Conservation (phyloP, 805 yeast genomes). For the Komagataella phaffii region DNA sequence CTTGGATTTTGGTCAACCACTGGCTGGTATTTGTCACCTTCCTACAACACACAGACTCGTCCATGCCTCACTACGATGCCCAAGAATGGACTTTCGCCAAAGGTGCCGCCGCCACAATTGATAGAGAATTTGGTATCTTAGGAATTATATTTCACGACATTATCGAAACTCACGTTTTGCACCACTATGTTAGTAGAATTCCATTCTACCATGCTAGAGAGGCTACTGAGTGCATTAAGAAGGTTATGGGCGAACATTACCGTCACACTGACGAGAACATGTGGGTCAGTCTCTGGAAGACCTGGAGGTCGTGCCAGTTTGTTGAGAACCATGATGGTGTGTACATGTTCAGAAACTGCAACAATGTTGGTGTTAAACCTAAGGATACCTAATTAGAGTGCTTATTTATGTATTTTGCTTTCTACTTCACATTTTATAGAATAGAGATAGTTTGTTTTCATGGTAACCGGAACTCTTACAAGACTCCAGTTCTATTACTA, state of each 20-base stretch:
- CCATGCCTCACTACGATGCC: conserved; percentile 44
- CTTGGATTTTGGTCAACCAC: conserved; percentile 48
- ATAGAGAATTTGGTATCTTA: conserved; percentile 45
- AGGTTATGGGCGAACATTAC: conserved; percentile 40
- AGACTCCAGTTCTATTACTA: neutral
- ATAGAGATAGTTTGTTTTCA: neutral
- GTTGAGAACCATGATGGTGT: conserved; percentile 61
- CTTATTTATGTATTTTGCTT: neutral
- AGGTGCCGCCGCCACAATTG: conserved; percentile 57
- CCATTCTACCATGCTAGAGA: conserved; percentile 44
- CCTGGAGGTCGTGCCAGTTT: conserved; percentile 52
- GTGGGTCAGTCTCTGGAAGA: conserved; percentile 46
- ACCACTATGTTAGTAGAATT: conserved; percentile 40
- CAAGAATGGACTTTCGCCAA: conserved; percentile 49
- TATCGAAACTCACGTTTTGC: conserved; percentile 44
- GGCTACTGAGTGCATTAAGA: conserved; percentile 35
- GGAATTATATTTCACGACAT: conserved; percentile 48
- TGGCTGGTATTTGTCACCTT: conserved; percentile 54
- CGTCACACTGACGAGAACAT: conserved; percentile 36
- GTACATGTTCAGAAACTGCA: conserved; percentile 50
- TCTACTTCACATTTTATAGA: neutral
- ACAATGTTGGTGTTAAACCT: conserved; percentile 26
- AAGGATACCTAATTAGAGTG: neutral
- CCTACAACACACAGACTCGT: conserved; percentile 49
- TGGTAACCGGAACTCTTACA: neutral